Base-by-base conservation (phyloP, 208 protist genomes). In the Lotmaria passim region DNA sequence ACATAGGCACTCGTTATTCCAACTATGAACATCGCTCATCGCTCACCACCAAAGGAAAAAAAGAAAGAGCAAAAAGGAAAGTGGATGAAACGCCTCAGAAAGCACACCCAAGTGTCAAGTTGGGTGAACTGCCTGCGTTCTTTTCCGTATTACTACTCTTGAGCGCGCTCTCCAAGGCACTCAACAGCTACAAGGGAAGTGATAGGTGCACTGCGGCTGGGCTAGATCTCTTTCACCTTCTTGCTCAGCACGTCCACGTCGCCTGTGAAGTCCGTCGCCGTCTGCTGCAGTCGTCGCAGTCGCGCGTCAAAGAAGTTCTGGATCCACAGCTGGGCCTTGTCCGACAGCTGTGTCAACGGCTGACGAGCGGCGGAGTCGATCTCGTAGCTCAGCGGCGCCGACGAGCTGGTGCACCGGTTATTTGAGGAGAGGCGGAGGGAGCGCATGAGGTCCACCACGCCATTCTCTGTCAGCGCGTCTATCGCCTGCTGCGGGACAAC, bases 361-460 rank as follows among this genome's bases (percentile, higher is more conserved):
- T 68, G 51, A 3, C 33, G 47, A n/a, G 75, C 21, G 24, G 48
- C 60, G 8, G 66, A 26, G 12, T 70, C 53, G 44, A 85, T 73
- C 0, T 77, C 50, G 62, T 80, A 85, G 46, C 53, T 38, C 62
- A 81, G 44, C 34, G 60, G 23, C 19, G 44, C 58, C 2, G 66
- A 31, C 4, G 44, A 21, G 55, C 23, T 61, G 30, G 41, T 7
- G 17, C 56, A 34, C 7, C 44, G 53, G 26, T 1, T 34, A 36
- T 66, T 70, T 6, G 63, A 21, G 56, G 72, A 33, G 46, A 89
- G 34, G 50, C 67, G 73, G 2, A 91, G 71, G 5, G 62, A 47
- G 33, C 52, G 50, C 86, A 88, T 88, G 52, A 91, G 81, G 19
- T 91, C 82, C 30, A 73, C 62, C 33, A 86, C 65, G 39, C 57